These are phyloP conservation scores for Gracilaria domingensis DNA, from an alignment of 23 red algal species.

Conservation along the genomic window DNA sequence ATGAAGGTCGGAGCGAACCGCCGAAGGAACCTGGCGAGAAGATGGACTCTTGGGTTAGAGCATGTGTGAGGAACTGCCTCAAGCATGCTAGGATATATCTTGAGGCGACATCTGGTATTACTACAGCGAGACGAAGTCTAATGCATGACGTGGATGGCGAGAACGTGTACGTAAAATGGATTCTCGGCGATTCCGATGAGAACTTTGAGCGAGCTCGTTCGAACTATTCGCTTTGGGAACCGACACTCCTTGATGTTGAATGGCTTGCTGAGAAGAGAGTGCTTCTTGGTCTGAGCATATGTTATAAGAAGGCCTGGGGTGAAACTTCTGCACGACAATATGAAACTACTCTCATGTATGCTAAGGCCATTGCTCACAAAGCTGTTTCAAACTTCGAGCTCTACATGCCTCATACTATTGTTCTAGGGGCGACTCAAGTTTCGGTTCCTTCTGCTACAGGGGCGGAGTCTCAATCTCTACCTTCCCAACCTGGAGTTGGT, in stretches of 20 bases:
- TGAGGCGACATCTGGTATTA: slow-evolving; percentile 38
- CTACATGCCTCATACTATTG: slow-evolving; percentile 27
- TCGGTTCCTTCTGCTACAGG: background rate
- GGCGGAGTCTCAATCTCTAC: background rate
- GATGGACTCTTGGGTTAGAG: slow-evolving; percentile 48
- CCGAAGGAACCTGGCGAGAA: slow-evolving; percentile 52
- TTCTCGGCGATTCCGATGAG: slow-evolving; percentile 32
- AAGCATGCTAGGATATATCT: slow-evolving; percentile 57
- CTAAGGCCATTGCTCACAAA: slow-evolving; percentile 62
- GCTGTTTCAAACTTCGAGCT: slow-evolving; percentile 55
- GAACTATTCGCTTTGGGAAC: slow-evolving; percentile 64
- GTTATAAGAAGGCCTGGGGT: slow-evolving; percentile 30
- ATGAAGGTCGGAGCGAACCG: slow-evolving; percentile 67
- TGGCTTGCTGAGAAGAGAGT: slow-evolving; percentile 71
- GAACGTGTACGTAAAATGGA: slow-evolving; percentile 36
- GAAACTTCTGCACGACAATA: slow-evolving; percentile 45
- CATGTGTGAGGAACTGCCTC: slow-evolving; percentile 46
- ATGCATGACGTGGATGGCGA: slow-evolving; percentile 64
- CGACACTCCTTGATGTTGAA: slow-evolving; percentile 41
- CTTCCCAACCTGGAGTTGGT: background rate
- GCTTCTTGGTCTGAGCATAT: slow-evolving; percentile 43
- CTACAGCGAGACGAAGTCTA: slow-evolving; percentile 39
- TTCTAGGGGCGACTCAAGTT: background rate
- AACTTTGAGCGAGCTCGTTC: slow-evolving; percentile 46
- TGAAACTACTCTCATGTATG: slow-evolving; percentile 59